Percentiles rank a stretch among this genome's conserved stretches.
Evolutionary conservation across 1,284 basidiomycete genomes (phyloP).

Genomic region (Trametes sp.): DNA sequence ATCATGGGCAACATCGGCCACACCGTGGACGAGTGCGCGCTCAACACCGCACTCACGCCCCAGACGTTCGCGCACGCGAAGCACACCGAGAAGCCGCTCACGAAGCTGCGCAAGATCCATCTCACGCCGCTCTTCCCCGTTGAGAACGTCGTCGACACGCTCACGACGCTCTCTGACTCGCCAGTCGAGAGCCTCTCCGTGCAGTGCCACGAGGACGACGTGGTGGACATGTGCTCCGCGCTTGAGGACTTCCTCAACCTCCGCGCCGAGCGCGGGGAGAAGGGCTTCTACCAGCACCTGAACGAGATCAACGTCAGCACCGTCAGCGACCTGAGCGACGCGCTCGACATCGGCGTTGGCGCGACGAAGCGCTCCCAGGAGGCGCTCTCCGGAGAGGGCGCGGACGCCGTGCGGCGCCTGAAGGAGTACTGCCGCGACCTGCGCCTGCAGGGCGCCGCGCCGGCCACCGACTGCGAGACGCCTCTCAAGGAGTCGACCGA

Average conservation of each 20-base stretch:
- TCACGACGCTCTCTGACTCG: conserved; percentile 64
- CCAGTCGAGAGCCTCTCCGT: conserved; percentile 65
- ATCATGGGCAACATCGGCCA: conserved; percentile 65
- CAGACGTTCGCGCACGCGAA: conserved; percentile 50
- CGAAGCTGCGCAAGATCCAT: conserved; percentile 59
- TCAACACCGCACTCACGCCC: conserved; percentile 58
- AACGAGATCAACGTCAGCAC: conserved; percentile 40
- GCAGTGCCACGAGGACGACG: conserved; percentile 66
- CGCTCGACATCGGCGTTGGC: conserved; percentile 34
- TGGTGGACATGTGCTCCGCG: conserved; percentile 61
- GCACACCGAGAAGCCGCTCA: conserved; percentile 56
- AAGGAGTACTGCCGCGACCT: conserved; percentile 45
- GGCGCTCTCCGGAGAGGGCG: conserved; percentile 34
- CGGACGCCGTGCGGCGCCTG: conserved; percentile 41
- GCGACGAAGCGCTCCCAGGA: conserved; percentile 19
- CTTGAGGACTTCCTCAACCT: conserved; percentile 63
- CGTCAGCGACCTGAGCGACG: conserved; percentile 40
- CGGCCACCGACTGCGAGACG: conserved; percentile 1
- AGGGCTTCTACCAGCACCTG: conserved; percentile 42
- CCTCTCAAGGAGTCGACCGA: conserved; percentile 19
- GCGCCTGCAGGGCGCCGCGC: conserved; percentile 31
- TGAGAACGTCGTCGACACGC: conserved; percentile 63
- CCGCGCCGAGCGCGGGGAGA: conserved; percentile 54
- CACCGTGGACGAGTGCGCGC: conserved; percentile 59
- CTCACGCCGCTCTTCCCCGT: conserved; percentile 69